Conservation (phyloP, 2,329 filamentous ascomycete genomes). For the Aureobasidium sp. region DNA sequence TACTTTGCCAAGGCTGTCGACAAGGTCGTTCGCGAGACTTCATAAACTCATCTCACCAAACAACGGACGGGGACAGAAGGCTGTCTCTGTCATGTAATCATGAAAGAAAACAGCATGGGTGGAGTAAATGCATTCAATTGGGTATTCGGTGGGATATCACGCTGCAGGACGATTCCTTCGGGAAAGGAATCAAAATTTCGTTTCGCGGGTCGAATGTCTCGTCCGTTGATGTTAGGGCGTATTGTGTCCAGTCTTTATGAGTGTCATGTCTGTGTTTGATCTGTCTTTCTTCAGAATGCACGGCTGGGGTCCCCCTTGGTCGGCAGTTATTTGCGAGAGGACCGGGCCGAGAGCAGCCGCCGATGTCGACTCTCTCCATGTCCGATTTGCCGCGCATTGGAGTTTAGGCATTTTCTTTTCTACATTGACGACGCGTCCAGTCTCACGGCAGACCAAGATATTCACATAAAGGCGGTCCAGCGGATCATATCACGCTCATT, state of each 20-base stretch:
- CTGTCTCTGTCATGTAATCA: background rate
- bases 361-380: constrained; percentile 1
- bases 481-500: background rate
- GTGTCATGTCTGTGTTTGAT: background rate
- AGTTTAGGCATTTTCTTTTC: background rate
- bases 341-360: constrained; percentile 1
- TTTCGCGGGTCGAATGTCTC: background rate
- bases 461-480: background rate
- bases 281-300: background rate
- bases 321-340: background rate
- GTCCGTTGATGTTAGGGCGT: background rate
- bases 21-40: constrained; percentile 59
- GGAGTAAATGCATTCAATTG: constrained; percentile 7
- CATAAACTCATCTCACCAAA: background rate
- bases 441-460: background rate
- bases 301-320: background rate
- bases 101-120: constrained; percentile 1
- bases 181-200: background rate
- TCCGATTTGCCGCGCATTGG: constrained; percentile 7
- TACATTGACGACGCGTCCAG: background rate
- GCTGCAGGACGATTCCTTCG: background rate
- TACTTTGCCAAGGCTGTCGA: constrained; percentile 88
- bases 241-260: background rate
- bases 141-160: background rate
- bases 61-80: background rate